These are phyloP conservation scores for Anethum foeniculum DNA, from an alignment of 140 eudicot species.

Conservation along the genomic window DNA sequence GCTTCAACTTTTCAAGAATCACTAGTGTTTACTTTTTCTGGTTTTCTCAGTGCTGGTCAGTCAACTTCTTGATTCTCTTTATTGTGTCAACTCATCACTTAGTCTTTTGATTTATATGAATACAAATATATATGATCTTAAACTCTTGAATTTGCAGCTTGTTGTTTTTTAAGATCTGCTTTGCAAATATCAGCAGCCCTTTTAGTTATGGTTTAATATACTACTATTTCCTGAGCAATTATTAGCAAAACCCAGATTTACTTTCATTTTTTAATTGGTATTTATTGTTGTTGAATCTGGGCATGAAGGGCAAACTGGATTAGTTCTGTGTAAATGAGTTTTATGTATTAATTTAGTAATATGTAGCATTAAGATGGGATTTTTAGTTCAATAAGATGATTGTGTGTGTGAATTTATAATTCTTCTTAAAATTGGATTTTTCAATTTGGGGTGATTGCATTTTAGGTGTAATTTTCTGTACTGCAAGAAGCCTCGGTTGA, in stretches of 20 bases:
- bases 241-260: neutral
- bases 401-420: neutral
- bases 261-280: neutral
- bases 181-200: neutral
- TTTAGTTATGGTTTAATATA: neutral
- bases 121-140: neutral
- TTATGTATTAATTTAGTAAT: neutral
- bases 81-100: neutral
- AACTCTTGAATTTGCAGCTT: neutral
- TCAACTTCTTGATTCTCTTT: neutral
- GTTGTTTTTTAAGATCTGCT: neutral
- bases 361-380: neutral
- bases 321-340: neutral
- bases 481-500: slow-evolving; percentile 9
- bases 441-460: neutral
- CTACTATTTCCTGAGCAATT: neutral
- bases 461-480: neutral
- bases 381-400: no score
- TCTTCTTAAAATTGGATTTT: neutral
- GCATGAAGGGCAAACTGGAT: neutral
- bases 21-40: neutral
- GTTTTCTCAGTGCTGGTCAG: neutral
- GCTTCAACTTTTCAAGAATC: neutral
- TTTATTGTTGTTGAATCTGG: neutral
- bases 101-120: neutral